Percentiles rank a stretch among this genome's conserved stretches.
phyloP scores from a whole-genome alignment of 208 protist species.

The Leishmania turanica region DNA sequence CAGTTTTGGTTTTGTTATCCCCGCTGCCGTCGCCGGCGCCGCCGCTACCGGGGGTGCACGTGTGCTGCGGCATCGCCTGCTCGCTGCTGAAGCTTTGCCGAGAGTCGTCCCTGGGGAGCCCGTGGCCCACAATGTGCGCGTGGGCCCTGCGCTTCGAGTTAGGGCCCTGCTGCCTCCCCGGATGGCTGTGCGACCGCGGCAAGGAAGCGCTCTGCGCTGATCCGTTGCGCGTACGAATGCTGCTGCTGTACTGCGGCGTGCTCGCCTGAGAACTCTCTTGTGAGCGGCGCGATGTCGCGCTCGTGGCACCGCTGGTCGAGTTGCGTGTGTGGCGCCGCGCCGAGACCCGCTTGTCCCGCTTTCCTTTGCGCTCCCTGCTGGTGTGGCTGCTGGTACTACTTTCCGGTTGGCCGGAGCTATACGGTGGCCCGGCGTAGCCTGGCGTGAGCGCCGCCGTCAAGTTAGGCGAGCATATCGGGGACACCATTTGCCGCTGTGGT shows the following conservation, averaged over 20 bases:
- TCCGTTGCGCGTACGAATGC: background rate
- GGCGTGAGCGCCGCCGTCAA: background rate
- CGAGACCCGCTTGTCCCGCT: conserved; percentile 6
- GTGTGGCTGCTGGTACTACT: conserved; percentile 10
- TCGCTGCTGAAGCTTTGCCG: conserved; percentile 18
- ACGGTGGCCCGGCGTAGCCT: background rate
- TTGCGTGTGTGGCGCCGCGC: conserved; percentile 3
- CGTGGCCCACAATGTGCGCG: background rate
- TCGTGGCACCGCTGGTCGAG: background rate
- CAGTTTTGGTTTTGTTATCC: conserved; percentile 1
- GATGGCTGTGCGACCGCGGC: conserved; percentile 3
- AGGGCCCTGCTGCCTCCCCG: background rate
- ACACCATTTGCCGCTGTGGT: background rate
- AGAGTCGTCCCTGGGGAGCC: conserved; percentile 15
- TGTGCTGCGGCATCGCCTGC: background rate
- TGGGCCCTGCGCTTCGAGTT: conserved; percentile 1
- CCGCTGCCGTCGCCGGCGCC: background rate
- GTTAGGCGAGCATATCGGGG: background rate
- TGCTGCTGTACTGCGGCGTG: background rate
- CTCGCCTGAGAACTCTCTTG: conserved; percentile 5
- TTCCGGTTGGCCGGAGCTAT: background rate
- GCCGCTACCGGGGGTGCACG: background rate
- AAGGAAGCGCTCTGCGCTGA: background rate
- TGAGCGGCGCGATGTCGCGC: background rate
- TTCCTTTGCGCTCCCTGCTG: conserved; percentile 19